Conservation (phyloP, 129 eudicot species). For the Ambrosia trifida region DNA sequence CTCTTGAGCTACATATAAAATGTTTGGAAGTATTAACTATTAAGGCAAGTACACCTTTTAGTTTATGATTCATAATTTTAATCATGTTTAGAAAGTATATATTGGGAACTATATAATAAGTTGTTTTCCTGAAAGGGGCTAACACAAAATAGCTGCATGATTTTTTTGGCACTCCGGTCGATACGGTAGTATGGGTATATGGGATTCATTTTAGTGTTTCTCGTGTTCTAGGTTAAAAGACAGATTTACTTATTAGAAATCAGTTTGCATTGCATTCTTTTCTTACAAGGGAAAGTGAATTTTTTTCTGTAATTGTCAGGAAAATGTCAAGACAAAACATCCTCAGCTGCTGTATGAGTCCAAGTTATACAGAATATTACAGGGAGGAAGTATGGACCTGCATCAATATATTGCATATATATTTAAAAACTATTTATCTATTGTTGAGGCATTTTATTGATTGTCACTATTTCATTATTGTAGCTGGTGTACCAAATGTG, state of each 20-base stretch:
- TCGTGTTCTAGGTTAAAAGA: not conserved
- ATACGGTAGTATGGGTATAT: not conserved
- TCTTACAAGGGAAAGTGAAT: not conserved
- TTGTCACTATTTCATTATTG: slow-evolving; percentile 15
- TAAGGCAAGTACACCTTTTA: not conserved
- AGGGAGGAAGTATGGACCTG: slow-evolving; percentile 84
- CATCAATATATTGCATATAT: not conserved
- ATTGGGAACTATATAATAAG: not conserved
- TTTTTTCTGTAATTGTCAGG: slow-evolving; percentile 41
- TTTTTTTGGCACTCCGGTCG: not conserved
- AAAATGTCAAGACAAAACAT: slow-evolving; percentile 91
- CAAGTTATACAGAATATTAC: slow-evolving; percentile 79
- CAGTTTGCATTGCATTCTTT: not conserved
- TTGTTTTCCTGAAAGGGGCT: not conserved
- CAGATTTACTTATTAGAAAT: not conserved
- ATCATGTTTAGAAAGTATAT: not conserved
- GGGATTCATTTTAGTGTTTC: not conserved
- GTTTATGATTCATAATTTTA: slow-evolving; percentile 1
- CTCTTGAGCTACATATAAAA: not conserved
- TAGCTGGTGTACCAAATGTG: slow-evolving; percentile 90
- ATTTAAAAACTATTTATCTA: not conserved
- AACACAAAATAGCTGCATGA: slow-evolving; percentile 3
- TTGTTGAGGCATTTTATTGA: slow-evolving; percentile 14
- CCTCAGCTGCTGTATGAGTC: slow-evolving; percentile 92
- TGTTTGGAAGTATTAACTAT: not conserved